A percentile compares a stretch with the other conserved stretches of the same genome.
Conservation (phyloP, 345 rosid species). For the Aquilaria yunnanensis region DNA sequence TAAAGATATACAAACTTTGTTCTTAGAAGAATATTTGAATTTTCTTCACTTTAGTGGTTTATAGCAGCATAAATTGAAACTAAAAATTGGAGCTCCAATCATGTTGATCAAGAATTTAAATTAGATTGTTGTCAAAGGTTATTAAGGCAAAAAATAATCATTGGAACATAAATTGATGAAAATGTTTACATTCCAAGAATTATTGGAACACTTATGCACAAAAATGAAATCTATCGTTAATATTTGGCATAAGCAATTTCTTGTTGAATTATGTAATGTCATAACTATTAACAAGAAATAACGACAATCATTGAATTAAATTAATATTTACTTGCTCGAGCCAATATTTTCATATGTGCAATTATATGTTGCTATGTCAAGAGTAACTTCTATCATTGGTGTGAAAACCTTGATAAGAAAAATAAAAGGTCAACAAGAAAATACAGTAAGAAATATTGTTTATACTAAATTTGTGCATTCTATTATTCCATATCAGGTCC, state of each 20-base stretch:
- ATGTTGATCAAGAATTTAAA: conserved; percentile 9
- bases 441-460: background rate
- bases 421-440: background rate
- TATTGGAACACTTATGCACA: background rate
- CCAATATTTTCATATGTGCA: background rate
- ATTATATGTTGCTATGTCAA: background rate
- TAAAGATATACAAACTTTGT: too few relatives aligned
- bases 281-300: conserved; percentile 1
- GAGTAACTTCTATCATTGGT: background rate
- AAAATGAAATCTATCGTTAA: background rate
- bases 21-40: background rate
- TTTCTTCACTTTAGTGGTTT: background rate
- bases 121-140: background rate
- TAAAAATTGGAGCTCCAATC: background rate
- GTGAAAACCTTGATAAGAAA: background rate
- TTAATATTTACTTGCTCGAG: background rate
- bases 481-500: background rate
- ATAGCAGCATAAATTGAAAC: background rate
- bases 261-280: background rate
- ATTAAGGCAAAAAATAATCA: background rate
- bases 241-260: background rate
- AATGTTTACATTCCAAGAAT: background rate
- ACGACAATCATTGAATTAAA: background rate
- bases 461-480: background rate
- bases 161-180: background rate